Evolutionary conservation across 78 protist species (phyloP).

Genomic region (Tieghemostelium lacteum): DNA sequence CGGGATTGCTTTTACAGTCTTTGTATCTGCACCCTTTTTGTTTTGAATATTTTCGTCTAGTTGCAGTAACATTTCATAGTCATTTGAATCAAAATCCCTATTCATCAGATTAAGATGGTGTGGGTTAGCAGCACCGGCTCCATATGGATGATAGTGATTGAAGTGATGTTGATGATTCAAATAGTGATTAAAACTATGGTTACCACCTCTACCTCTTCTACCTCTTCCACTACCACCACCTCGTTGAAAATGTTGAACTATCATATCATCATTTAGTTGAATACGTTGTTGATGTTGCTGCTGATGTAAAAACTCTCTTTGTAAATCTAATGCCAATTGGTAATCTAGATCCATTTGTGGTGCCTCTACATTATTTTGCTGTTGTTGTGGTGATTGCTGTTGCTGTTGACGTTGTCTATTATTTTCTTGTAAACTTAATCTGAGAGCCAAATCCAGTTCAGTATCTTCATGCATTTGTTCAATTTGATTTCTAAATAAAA

Average conservation of each 20-base stretch:
- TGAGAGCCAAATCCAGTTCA: too few species aligned
- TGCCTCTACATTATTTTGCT: neutral
- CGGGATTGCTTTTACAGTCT: slow-evolving; percentile 18
- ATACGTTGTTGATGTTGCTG: neutral
- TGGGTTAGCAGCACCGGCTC: neutral
- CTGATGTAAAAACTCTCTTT: neutral
- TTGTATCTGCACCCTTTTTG: slow-evolving; percentile 38
- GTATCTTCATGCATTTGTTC: too few species aligned
- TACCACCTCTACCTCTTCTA: slow-evolving; percentile 1
- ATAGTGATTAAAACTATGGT: too few species aligned
- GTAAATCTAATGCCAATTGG: slow-evolving; percentile 5
- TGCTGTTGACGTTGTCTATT: too few species aligned
- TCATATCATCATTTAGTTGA: neutral
- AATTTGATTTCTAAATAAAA: too few species aligned
- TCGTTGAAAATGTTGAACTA: neutral
- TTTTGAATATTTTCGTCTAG: slow-evolving; percentile 50
- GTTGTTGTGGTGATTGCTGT: neutral
- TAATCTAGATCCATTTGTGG: neutral
- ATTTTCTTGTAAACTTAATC: too few species aligned
- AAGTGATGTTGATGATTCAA: neutral
- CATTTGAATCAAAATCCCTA: slow-evolving; percentile 40
- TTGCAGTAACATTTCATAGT: slow-evolving; percentile 46
- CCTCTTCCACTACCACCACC: slow-evolving; percentile 1
- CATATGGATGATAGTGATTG: neutral
- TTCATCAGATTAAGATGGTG: slow-evolving; percentile 24